Conservation (phyloP, 2,329 filamentous ascomycete species). For the Zasmidium cellare region DNA sequence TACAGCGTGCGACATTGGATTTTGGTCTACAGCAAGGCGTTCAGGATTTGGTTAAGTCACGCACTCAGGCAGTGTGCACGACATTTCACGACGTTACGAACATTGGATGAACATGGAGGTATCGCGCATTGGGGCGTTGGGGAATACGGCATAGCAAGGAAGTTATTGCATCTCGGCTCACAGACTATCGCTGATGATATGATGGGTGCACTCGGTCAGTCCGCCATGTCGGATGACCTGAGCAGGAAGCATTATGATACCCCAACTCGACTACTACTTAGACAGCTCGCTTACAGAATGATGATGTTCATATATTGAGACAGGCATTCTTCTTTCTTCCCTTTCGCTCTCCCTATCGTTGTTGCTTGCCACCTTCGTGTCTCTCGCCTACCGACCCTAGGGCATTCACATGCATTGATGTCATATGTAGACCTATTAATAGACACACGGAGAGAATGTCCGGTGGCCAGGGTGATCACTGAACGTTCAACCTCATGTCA, state of each 20-base stretch:
- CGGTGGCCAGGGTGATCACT: no score
- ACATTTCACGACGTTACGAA: constrained; percentile 4
- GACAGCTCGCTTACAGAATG: neutral
- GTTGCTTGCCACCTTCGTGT: no score
- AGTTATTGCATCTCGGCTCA: constrained; percentile 9
- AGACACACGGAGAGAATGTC: no score
- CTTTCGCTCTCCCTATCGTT: no score
- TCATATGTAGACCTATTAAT: no score
- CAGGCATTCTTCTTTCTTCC: neutral
- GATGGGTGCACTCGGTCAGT: constrained; percentile 1
- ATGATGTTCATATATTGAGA: neutral
- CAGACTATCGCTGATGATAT: constrained; percentile 7
- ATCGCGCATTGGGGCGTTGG: neutral
- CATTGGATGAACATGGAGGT: neutral
- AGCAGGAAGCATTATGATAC: constrained; percentile 10
- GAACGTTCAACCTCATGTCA: no score
- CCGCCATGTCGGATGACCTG: neutral
- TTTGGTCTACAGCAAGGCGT: constrained; percentile 11
- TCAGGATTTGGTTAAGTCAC: constrained; percentile 1
- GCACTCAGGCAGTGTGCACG: constrained; percentile 6
- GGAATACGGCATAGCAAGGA: neutral
- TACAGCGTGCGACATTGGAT: no score
- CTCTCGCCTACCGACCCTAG: no score
- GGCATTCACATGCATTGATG: no score
- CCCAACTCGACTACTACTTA: constrained; percentile 3